A percentile compares a stretch with the other conserved stretches of the same genome.
Conservation (phyloP, 257 asterid genomes). For the Solanum microdontum region DNA sequence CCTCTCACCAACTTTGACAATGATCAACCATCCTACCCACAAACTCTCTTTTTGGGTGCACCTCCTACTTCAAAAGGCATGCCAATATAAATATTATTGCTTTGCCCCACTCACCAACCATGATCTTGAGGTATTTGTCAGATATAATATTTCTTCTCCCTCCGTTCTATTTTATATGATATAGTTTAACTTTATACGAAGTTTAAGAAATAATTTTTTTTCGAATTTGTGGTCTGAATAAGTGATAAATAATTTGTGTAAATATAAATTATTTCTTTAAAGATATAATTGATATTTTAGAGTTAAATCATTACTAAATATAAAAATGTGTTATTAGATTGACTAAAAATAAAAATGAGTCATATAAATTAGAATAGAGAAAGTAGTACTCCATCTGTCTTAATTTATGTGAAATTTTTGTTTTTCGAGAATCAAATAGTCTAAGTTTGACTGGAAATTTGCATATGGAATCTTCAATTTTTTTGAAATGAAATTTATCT, state of each 20-base stretch:
- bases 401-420: not conserved
- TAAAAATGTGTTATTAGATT: not conserved
- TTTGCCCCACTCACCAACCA: not conserved
- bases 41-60: not conserved
- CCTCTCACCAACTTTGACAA: not conserved
- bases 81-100: not conserved
- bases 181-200: too few species aligned
- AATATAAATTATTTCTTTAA: too few species aligned
- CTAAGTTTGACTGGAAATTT: too few species aligned
- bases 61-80: not conserved
- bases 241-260: not conserved
- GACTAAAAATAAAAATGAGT: not conserved
- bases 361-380: not conserved
- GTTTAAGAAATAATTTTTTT: too few species aligned
- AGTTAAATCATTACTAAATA: too few species aligned
- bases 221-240: not conserved
- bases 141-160: not conserved
- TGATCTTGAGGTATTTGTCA: not conserved
- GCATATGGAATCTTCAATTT: not conserved
- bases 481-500: too few species aligned
- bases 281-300: too few species aligned
- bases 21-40: not conserved
- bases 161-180: too few species aligned
- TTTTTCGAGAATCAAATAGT: too few species aligned
- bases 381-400: too few species aligned